phyloP scores from a whole-genome alignment of 2,329 filamentous ascomycete species.

The Phyllosticta citriasiana region DNA sequence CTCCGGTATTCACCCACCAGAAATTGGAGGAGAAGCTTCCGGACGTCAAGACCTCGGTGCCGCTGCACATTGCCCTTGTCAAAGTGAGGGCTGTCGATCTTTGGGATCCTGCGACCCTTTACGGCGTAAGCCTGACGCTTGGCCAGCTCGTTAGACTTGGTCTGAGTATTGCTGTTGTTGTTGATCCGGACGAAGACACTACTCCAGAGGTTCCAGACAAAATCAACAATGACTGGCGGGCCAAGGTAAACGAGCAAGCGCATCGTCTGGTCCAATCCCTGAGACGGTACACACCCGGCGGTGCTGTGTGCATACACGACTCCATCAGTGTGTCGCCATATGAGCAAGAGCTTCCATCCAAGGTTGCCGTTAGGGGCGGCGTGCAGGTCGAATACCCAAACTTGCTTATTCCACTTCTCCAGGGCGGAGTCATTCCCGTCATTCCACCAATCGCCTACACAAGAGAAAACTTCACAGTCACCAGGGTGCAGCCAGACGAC shows the following conservation, averaged over 20 bases:
- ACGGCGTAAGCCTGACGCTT: conserved; percentile 72
- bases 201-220: conserved; percentile 21
- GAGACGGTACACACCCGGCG: conserved; percentile 56
- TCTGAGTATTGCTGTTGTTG: conserved; percentile 68
- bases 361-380: conserved; percentile 24
- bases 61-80: conserved; percentile 70
- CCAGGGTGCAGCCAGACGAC: conserved; percentile 48
- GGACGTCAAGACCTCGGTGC: conserved; percentile 26
- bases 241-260: conserved; percentile 51
- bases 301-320: conserved; percentile 59
- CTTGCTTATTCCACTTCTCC: conserved; percentile 55
- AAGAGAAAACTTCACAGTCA: conserved; percentile 20
- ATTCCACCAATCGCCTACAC: conserved; percentile 56
- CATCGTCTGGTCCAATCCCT: conserved; percentile 66
- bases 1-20: conserved; percentile 50
- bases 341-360: conserved; percentile 20
- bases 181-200: conserved; percentile 54
- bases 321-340: conserved; percentile 32
- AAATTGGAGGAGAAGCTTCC: conserved; percentile 25
- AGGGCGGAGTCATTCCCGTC: conserved; percentile 59
- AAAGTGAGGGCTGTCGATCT: conserved; percentile 68
- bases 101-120: conserved; percentile 57
- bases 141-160: conserved; percentile 75
- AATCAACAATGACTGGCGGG: conserved; percentile 27
- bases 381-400: conserved; percentile 35